Conservation (phyloP, 176 grass and related monocot genomes). For the Triticum dicoccoides region DNA sequence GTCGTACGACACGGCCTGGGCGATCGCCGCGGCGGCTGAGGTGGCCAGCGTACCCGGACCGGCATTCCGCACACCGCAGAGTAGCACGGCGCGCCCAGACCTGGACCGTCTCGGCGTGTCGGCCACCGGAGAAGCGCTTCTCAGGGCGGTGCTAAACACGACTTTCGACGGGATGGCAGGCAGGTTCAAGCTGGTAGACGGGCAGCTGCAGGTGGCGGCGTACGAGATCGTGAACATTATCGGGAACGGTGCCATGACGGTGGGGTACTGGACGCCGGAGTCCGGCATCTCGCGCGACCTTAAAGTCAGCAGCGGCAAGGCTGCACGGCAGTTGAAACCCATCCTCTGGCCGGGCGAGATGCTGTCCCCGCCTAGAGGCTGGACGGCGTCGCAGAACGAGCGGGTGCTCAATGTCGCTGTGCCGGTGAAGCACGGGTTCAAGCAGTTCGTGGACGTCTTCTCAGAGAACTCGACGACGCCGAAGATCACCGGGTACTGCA, state of each 20-base stretch:
- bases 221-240: slow-evolving; percentile 75
- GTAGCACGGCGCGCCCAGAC: neutral
- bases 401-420: slow-evolving; percentile 40
- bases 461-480: neutral
- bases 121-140: slow-evolving; percentile 30
- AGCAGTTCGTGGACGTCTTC: slow-evolving; percentile 52
- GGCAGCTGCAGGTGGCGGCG: slow-evolving; percentile 45
- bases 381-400: slow-evolving; percentile 49
- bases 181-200: slow-evolving; percentile 52
- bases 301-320: neutral
- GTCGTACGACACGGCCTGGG: slow-evolving; percentile 57
- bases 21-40: slow-evolving; percentile 44
- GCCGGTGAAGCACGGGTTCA: slow-evolving; percentile 67
- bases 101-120: slow-evolving; percentile 51
- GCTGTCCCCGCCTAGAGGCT: slow-evolving; percentile 40
- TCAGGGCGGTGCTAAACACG: slow-evolving; percentile 36
- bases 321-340: neutral
- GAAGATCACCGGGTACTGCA: too few species aligned
- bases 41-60: slow-evolving; percentile 4
- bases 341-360: slow-evolving; percentile 59
- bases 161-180: slow-evolving; percentile 66
- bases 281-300: slow-evolving; percentile 23
- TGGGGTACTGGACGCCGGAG: slow-evolving; percentile 66
- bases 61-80: slow-evolving; percentile 16
- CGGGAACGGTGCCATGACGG: slow-evolving; percentile 39